Base-by-base conservation (phyloP, 2,329 filamentous ascomycete genomes). In the Malbranchea cinnamomea region DNA sequence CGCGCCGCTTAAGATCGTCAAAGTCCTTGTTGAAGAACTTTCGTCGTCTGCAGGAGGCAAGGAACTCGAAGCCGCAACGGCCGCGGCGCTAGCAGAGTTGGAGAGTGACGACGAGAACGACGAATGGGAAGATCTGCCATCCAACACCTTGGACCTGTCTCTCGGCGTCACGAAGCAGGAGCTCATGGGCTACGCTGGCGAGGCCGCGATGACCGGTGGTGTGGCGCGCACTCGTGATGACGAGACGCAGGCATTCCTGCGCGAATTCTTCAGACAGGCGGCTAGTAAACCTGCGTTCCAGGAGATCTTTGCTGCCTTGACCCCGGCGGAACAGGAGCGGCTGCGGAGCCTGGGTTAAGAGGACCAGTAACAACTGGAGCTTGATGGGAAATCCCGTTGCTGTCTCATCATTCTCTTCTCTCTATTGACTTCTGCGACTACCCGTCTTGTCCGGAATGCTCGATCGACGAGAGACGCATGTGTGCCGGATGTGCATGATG, bases 11-110 rank as follows among this genome's bases (percentile, higher is more conserved):
- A 98, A 98, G 61, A 94, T 98, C 37, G 61, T 95, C 56, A 98
- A 98, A 62, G 78, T 95, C 3, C 71, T 98, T 6, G 78, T 95
- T 26, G 83, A 93, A 48, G 89, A 98, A 57, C 71, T 98, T 3
- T 65, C 80, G 4, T 83, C 81, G 0, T 82, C 84, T 2, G 76
- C 80, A 4, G 82, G 81, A 8, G 54, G 42, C 36, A 50, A 52
- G 25, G 53, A 56, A 26, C 52, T 54, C 17, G 67, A 73, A 29
- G 63, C 74, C 1, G 69, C 71, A 23, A 58, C 65, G 3, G 61
- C 60, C 2, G 71, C 0, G 75, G 73, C 0, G 68, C 71, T 69
- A 4, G 67, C 67, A 2, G 65, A 71, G 17, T 63, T 68, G 61
- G 56, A 46, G 41, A 78, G 74, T 31, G 74, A 77, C 14, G 74